phyloP scores from a whole-genome alignment of 73 alveolate species.

The Paramecium caudatum region DNA sequence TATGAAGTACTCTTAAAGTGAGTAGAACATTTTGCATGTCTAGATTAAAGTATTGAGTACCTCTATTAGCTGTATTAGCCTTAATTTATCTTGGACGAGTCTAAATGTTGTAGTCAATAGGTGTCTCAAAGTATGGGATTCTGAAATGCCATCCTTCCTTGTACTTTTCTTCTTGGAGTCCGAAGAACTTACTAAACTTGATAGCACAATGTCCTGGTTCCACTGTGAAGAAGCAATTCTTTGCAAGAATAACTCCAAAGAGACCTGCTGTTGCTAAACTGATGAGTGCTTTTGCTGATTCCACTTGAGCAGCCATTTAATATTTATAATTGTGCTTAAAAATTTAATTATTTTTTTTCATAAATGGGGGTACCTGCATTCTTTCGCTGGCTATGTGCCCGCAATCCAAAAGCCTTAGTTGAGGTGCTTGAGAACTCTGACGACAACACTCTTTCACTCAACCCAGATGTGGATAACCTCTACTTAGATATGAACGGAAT shows the following conservation, averaged over 20 bases:
- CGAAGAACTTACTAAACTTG: conserved; percentile 82
- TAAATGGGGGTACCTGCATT: conserved; percentile 82
- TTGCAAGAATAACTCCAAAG: not conserved
- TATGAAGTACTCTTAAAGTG: conserved; percentile 93
- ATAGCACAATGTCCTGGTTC: conserved; percentile 93
- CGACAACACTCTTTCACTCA: conserved; percentile 36
- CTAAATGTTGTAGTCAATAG: conserved; percentile 93
- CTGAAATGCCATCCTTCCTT: conserved; percentile 95
- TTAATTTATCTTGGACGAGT: conserved; percentile 88
- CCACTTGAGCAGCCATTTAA: conserved; percentile 47
- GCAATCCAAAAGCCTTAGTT: conserved; percentile 93
- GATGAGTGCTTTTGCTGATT: not conserved
- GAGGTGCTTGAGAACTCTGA: conserved; percentile 80
- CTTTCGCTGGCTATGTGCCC: conserved; percentile 94
- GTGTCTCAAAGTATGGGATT: conserved; percentile 96
- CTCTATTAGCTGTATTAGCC: conserved; percentile 93
- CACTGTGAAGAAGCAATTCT: conserved; percentile 81
- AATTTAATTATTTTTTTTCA: not conserved
- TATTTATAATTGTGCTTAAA: conserved; percentile 22
- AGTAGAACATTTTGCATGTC: conserved; percentile 95
- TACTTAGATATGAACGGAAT: conserved; percentile 99
- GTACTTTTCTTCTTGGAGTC: conserved; percentile 78
- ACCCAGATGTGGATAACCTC: conserved; percentile 94
- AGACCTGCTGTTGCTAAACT: conserved; percentile 28
- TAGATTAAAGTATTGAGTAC: not conserved